Percentiles rank a stretch among this genome's conserved stretches.
These are phyloP conservation scores for Termitomyces sp. DNA, from an alignment of 768 basidiomycete genomes.

Conservation along the genomic window DNA sequence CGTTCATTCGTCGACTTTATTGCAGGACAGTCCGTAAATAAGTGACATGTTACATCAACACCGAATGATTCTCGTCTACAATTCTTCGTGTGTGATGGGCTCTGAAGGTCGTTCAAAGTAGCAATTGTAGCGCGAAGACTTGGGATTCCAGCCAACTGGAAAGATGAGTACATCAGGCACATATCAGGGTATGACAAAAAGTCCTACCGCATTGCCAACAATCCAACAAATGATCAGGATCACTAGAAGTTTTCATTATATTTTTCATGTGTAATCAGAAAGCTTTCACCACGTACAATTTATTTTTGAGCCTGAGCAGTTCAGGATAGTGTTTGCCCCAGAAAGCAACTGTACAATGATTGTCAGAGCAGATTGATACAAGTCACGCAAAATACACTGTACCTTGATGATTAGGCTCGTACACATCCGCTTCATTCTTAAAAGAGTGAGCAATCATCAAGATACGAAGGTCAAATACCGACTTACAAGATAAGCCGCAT, in stretches of 20 bases:
- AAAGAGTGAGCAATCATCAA: background rate
- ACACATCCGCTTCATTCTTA: slow-evolving; percentile 44
- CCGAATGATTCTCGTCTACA: background rate
- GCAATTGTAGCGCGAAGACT: slow-evolving; percentile 25
- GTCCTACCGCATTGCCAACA: slow-evolving; percentile 45
- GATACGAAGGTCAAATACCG: background rate
- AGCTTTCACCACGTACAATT: slow-evolving; percentile 31
- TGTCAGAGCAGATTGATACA: background rate
- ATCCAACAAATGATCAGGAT: slow-evolving; percentile 39
- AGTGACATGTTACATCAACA: background rate
- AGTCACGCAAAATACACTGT: background rate
- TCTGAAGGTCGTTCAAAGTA: slow-evolving; percentile 18
- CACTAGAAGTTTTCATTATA: slow-evolving; percentile 22
- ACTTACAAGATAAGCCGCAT: slow-evolving; percentile 39
- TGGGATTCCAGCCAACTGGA: slow-evolving; percentile 30
- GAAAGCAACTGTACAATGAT: slow-evolving; percentile 25
- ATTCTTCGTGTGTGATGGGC: background rate
- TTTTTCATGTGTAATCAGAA: background rate
- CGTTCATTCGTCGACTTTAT: background rate
- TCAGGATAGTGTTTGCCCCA: slow-evolving; percentile 39
- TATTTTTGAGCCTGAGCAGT: slow-evolving; percentile 35
- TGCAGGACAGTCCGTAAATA: background rate
- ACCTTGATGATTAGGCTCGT: slow-evolving; percentile 41
- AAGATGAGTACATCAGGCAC: background rate
- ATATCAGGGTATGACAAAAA: background rate